Evolutionary conservation across 2,329 filamentous ascomycete genomes (phyloP), one percentile per base, ranked within the genome.

Genomic region (Acrocalymma vagum): DNA sequence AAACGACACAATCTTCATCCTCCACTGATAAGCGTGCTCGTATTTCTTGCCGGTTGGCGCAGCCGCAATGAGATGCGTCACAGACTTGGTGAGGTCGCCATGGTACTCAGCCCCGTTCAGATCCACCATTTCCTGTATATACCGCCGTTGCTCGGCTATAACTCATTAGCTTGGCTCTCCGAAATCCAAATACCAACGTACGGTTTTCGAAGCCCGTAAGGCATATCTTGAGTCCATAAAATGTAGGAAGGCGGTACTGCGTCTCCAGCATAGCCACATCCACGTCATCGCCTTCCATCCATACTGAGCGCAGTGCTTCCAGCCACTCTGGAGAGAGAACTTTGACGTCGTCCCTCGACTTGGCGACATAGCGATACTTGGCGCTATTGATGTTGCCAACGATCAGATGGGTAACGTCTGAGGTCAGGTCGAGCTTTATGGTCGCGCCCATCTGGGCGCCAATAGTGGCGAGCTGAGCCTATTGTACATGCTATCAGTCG

Each of bases 341-440:
- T 64, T 84, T 85, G 61, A 99, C 86, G 62, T 99, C 94, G 31
- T 87, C 84, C 36, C 94, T 83, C 67, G 93, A 88, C 63, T 86
- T 89, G 38, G 93, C 94, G 61, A 97, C 93, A 77, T 95, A 96
- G 69, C 86, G 87, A 72, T 99, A 99, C 71, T 99, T 99, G 33
- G 88, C 84, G 1, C 93, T 97, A 65, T 93, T 83, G 60, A 90
- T 88, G 60, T 88, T 86, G 67, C 92, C 94, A 48, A 96, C 90
- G 50, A 99, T 82, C 30, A 99, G 84, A 74, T 99, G 94, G 5
- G 94, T 97, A 31, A 95, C 90, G 68, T 96, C 90, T 41, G 88
- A 89, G n/a, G 92, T 97, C 29, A 99, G 83, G 69, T 99, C 92
- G 69, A 91, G 87, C 60, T 88, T 91, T 78, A 95, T 88, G 45